These are phyloP conservation scores for Acacia confusa DNA, from an alignment of 306 rosid genomes.

Conservation along the genomic window DNA sequence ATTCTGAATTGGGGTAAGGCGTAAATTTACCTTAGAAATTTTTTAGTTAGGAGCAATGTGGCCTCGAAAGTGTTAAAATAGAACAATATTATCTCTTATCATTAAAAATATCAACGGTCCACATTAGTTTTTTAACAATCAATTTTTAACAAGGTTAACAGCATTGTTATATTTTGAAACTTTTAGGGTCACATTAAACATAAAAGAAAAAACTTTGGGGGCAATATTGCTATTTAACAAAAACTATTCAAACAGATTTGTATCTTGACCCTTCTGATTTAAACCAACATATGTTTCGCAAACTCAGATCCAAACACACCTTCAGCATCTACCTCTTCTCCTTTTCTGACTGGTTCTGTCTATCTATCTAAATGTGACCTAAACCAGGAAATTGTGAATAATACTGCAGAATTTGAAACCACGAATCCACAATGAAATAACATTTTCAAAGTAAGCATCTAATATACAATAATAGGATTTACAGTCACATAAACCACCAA, in stretches of 20 bases:
- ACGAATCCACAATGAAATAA: slow-evolving; percentile 11
- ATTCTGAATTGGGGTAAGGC: too few relatives aligned
- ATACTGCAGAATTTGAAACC: slow-evolving; percentile 4
- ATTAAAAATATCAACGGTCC: too few relatives aligned
- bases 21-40: too few relatives aligned
- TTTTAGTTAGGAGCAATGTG: too few relatives aligned
- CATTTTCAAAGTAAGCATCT: slow-evolving; percentile 28
- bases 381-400: slow-evolving; percentile 16
- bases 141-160: too few relatives aligned
- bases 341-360: not conserved
- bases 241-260: too few relatives aligned
- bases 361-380: not conserved
- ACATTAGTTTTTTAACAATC: too few relatives aligned
- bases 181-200: rapidly evolving
- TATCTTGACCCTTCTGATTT: not conserved
- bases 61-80: too few relatives aligned
- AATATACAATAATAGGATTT: slow-evolving; percentile 37
- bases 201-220: too few relatives aligned
- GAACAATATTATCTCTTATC: too few relatives aligned
- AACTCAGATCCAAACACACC: not conserved
- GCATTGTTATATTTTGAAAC: too few relatives aligned
- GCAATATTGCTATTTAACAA: too few relatives aligned
- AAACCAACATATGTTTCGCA: not conserved
- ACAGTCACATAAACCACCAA: slow-evolving; percentile 23
- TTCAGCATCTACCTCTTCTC: not conserved